Evolutionary conservation across 345 rosid species (phyloP).

Genomic region (Mallotus nudiflorus): DNA sequence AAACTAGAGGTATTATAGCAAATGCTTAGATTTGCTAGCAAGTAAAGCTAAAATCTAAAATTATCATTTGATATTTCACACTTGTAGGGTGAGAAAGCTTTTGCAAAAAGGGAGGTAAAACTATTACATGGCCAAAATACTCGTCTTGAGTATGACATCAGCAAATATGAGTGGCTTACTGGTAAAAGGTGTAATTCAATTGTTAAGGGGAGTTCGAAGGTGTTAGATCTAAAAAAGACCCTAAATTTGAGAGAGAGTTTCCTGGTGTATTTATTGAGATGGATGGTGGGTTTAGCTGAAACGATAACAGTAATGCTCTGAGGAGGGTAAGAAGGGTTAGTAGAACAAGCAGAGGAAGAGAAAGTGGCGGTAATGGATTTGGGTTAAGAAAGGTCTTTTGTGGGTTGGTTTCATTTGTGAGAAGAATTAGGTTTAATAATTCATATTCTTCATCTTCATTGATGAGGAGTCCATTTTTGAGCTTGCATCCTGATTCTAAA

Average conservation of each 20-base stretch:
- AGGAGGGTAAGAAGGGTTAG: constrained; percentile 53
- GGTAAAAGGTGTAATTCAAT: constrained; percentile 70
- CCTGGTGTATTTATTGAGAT: constrained; percentile 68
- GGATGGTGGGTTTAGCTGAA: constrained; percentile 58
- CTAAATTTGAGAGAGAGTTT: constrained; percentile 48
- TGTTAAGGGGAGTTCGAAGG: constrained; percentile 48
- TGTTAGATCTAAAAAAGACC: constrained; percentile 44
- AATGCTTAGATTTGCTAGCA: constrained; percentile 1
- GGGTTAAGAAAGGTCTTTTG: constrained; percentile 58
- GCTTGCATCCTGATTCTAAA: constrained; percentile 18
- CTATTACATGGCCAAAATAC: constrained; percentile 66
- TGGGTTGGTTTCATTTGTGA: constrained; percentile 52
- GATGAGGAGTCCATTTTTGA: not conserved
- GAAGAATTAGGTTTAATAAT: constrained; percentile 47
- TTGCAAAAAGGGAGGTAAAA: constrained; percentile 77
- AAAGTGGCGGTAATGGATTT: constrained; percentile 14
- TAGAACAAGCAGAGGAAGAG: constrained; percentile 36
- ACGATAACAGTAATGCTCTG: constrained; percentile 14
- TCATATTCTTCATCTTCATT: constrained; percentile 5
- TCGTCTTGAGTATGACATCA: constrained; percentile 83
- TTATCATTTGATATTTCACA: constrained; percentile 2
- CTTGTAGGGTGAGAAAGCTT: constrained; percentile 81
- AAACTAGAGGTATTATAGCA: constrained; percentile 74
- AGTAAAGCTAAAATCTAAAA: not conserved
- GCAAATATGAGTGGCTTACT: constrained; percentile 76